Evolutionary conservation across 2,329 filamentous ascomycete genomes (phyloP).

Genomic region (Nemania sp.): DNA sequence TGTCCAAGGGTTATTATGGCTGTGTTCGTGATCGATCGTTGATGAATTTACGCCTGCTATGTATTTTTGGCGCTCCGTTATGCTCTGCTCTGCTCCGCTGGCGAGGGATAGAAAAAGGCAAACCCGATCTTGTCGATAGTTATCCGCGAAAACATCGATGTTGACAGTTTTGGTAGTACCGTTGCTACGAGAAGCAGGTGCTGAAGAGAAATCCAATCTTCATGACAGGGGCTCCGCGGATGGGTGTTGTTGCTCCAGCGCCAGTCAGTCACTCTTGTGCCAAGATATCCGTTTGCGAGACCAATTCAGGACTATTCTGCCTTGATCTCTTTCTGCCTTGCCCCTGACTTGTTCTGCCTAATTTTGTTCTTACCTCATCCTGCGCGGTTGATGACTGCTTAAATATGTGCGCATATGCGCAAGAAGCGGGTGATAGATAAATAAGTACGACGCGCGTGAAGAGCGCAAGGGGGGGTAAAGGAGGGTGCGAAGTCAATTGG

Average conservation of each 20-base stretch:
- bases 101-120: conserved; percentile 29
- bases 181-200: not conserved
- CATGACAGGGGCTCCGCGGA: not conserved
- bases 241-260: not conserved
- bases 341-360: too few species aligned
- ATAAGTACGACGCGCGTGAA: too few species aligned
- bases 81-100: conserved; percentile 15
- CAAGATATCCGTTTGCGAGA: not conserved
- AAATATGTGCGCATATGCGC: conserved; percentile 2
- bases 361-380: conserved; percentile 1
- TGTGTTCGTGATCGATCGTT: conserved; percentile 16
- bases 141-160: conserved; percentile 9
- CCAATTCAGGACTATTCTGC: not conserved
- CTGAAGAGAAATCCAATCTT: conserved; percentile 1
- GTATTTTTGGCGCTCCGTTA: conserved; percentile 22
- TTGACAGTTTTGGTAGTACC: conserved; percentile 3
- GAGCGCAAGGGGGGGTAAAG: too few species aligned
- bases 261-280: not conserved
- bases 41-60: conserved; percentile 9
- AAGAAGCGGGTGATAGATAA: not conserved
- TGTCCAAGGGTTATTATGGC: conserved; percentile 8
- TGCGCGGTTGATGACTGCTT: not conserved
- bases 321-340: too few species aligned
- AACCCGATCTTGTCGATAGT: conserved; percentile 16
- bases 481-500: conserved; percentile 15